Evolutionary conservation across 225 moss, liverwort and hornwort genomes (phyloP), one percentile per base, ranked within the genome.

Genomic region (Pleurozium schreberi): DNA sequence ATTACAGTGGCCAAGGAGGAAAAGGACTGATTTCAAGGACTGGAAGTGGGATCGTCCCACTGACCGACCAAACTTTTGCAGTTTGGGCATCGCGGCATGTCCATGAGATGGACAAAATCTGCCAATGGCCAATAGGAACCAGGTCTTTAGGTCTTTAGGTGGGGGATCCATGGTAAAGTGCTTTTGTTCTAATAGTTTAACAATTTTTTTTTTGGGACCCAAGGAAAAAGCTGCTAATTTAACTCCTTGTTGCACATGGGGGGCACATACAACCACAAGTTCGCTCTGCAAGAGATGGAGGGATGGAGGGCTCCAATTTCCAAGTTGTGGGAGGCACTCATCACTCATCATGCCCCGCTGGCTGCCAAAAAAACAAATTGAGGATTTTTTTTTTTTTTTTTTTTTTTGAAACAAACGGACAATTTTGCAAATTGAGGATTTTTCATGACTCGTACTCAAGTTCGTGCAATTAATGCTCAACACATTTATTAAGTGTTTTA

Each of bases 121-220:
- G 43, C 47, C 45, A 12, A 18, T 18, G n/a, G 64, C 90, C 84
- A 90, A 79, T 88, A 22, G 26, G 38, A 19, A 26, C 6, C 4
- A 11, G 5, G 13, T 14, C 67, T 42, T 53, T 43, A 33, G 40
- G 42, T 55, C n/a, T n/a, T n/a, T 55, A 57, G 18, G 58, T 7
- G 28, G n/a, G 23, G 63, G 36, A 82, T 66, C 49, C 23, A 49
- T 25, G 9, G 53, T 1, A 53, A 77, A 77, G 77, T 53, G 25
- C 30, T 22, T 33, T 12, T 9, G 0, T 21, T n/a, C 8, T 5
- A 12, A 19, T n/a, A n/a, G 2, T 59, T 42, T 6, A 77, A 14
- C 7, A 2, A 1, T 50, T 18, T 13, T 23, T 22, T 28, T 10
- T 1, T 10, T 2, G 58, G 43, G 61, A 18, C 8, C 0, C 1